These are phyloP conservation scores for Boletus rubescentipes DNA, from an alignment of 768 basidiomycete genomes.

Conservation along the genomic window DNA sequence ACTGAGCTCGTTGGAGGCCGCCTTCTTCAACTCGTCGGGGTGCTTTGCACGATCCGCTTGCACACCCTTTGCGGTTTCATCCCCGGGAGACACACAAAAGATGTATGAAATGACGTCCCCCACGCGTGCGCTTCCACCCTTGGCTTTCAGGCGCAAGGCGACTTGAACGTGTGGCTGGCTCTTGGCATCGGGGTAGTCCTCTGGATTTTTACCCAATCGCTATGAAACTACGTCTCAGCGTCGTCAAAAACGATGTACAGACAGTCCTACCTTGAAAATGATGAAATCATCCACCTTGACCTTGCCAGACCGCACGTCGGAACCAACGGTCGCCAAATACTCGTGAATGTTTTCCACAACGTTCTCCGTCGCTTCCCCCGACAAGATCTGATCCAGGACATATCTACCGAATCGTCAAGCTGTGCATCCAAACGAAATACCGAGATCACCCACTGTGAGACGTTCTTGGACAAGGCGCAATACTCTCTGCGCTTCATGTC, in stretches of 20 bases:
- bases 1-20: conserved; percentile 53
- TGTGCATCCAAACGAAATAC: not conserved
- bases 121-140: conserved; percentile 72
- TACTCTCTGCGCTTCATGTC: conserved; percentile 99
- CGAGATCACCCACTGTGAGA: conserved; percentile 72
- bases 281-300: conserved; percentile 92
- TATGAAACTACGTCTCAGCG: conserved; percentile 29
- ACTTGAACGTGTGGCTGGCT: conserved; percentile 97
- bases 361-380: conserved; percentile 84
- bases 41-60: conserved; percentile 92
- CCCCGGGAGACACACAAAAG: conserved; percentile 80
- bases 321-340: conserved; percentile 74
- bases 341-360: conserved; percentile 94
- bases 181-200: conserved; percentile 96
- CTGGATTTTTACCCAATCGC: conserved; percentile 95
- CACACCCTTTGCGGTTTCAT: conserved; percentile 64
- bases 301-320: conserved; percentile 74
- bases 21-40: conserved; percentile 85
- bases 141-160: conserved; percentile 84
- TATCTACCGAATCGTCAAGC: conserved; percentile 50
- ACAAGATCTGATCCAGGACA: conserved; percentile 86
- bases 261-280: conserved; percentile 74
- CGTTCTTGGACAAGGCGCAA: conserved; percentile 85
- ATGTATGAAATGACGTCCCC: conserved; percentile 97
- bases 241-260: not conserved